Evolutionary conservation across 192 early-diverging fungal genomes (phyloP), one percentile per base, ranked within the genome.

Genomic region (Backusella circina): DNA sequence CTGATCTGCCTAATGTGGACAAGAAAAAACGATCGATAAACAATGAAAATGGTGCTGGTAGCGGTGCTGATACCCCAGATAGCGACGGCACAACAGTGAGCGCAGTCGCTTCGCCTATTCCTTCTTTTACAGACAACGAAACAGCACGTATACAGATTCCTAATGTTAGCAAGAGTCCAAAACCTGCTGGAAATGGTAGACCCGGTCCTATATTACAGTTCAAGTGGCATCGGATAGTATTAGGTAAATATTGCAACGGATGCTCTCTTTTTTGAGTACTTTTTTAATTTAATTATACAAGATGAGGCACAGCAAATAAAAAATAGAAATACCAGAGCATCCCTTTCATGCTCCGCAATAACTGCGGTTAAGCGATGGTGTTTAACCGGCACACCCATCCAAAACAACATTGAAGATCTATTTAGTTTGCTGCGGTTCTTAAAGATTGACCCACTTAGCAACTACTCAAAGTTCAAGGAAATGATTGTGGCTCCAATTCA

Each of bases 271-370:
- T 65, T 65, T 68, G n/a, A n/a, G n/a, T n/a, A n/a, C 35, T 28
- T 38, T 84, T 37, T 41, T 82, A 10, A 18, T 44, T 18, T 5
- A 44, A 18, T 44, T 16, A 44, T 5, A 13, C 21, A 79, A 71
- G 90, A 91, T 73, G 91, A 92, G 70, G 90, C 91, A 3, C 91
- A 92, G 31, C 75, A 81, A n/a, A 88, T 91, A 73, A 91, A 90
- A 64, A 90, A 89, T 77, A 82, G 74, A 31, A 38, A 38, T n/a
- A 83, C 89, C 0, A 81, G 83, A 33, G 74, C 81, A 18, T 79
- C 85, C 2, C 76, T 73, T 47, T 83, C 89, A 5, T 89, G 88
- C 44, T 67, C 80, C 13, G 37, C 75, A 12, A 67, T 92, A n/a
- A 51, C 80, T 47, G 72, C 84, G 1, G 78, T 41, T 12, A 88